Base-by-base conservation (phyloP, 768 basidiomycete species). In the Glaciozyma martinii region DNA sequence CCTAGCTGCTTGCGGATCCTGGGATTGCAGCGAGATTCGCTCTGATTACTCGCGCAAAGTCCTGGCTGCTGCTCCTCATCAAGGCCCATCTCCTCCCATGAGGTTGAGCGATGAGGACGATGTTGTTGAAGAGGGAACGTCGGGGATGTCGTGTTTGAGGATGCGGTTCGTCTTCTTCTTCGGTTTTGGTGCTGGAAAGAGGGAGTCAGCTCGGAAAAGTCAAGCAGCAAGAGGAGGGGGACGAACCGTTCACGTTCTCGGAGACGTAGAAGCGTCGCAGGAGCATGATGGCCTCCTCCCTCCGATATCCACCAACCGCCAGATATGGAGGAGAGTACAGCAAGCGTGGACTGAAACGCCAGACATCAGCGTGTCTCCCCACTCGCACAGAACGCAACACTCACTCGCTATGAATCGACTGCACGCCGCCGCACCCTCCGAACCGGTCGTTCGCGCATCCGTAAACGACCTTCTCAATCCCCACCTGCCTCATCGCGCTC, bases 391-490 rank as follows among this genome's bases (percentile, higher is more conserved):
- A 7, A 18, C 15, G 5, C 40, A 8, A 52, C 32, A 74, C 78
- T 67, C 47, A 90, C 92, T 77, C 78, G 69, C 81, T 78, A 74
- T 95, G 93, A 18, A 97, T 89, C 32, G 87, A 85, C 55, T 95
- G 78, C 9, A 99, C 93, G 72, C 92, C 93, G 49, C 90, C 94
- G 76, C 91, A 94, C 5, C 95, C 95, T 13, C 95, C 94, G 71
- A 99, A 98, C 65, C 92, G 82, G 68, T 95, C 94, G 76, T 99
- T 99, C 27, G 83, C 87, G 76, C 91, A 94, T 3, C 95, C 95
- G 75, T 89, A 98, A 66, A 84, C 88, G 9, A 97, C 94, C 68
- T 86, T 81, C 63, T 84, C 85, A 71, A 99, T 90, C 21, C 93
- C 93, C 67, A 94, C 77, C 77, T 98, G 95, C 60, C 94, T 83